These are phyloP conservation scores for Solanum chilense DNA, from an alignment of 257 asterid genomes.

Conservation along the genomic window DNA sequence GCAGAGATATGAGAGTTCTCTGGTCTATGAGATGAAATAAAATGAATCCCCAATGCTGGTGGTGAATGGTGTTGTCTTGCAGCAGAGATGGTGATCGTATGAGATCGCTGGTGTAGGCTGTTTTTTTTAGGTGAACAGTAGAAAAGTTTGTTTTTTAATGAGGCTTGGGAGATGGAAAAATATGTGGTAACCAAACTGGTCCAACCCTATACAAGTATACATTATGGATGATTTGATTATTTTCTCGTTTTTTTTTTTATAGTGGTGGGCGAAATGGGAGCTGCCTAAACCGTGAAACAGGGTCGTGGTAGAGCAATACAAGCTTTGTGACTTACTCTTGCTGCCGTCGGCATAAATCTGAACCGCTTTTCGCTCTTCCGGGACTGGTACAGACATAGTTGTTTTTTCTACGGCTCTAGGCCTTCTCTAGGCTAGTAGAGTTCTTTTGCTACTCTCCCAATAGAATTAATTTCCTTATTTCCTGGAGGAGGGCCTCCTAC, in stretches of 20 bases:
- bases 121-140: neutral
- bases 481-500: neutral
- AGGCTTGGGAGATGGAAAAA: neutral
- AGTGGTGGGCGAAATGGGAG: neutral
- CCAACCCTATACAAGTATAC: neutral
- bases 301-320: neutral
- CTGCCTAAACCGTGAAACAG: neutral
- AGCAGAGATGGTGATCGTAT: neutral
- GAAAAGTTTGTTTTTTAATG: neutral
- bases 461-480: neutral
- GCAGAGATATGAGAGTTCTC: neutral
- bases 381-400: neutral
- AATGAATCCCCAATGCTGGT: neutral
- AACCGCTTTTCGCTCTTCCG: neutral
- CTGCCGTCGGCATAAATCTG: neutral
- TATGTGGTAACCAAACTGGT: neutral
- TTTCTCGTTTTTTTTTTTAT: neutral
- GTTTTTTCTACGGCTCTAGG: neutral
- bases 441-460: neutral
- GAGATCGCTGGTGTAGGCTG: neutral
- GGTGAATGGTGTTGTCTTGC: neutral
- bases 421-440: neutral
- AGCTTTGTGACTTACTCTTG: neutral
- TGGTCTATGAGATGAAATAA: neutral
- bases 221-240: neutral